Evolutionary conservation across 2,329 filamentous ascomycete species (phyloP), one percentile per base, ranked within the genome.

Genomic region (Phaeosphaeriaceae sp.): DNA sequence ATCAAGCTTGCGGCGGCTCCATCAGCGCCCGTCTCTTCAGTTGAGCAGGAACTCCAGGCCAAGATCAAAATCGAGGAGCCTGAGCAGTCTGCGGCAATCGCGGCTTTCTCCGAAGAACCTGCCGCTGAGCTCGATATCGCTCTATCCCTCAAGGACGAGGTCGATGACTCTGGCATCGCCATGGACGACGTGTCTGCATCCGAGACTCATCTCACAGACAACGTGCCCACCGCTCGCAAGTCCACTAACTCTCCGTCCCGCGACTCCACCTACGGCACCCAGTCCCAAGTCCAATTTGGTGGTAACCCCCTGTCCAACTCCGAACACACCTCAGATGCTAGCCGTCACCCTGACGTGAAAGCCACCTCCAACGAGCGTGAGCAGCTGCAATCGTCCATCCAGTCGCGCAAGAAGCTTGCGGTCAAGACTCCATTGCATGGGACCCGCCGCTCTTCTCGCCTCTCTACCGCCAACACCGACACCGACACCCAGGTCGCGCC

Each of bases 121-220:
- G 5, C 25, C 25, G 25, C 25, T 9, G 25, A 27, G 25, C 25
- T 27, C 25, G 25, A 27, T 27, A 9, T 27, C 25, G 25, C 25
- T 27, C 25, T 27, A 27, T 9, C 25, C 25, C 9, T 9, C 25
- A 27, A 27, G 4, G 25, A 27, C 9, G 9, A 4, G 25, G 25
- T 27, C 1, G 60, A 57, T 11, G 51, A 48, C 19, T 56, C 57
- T 13, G 51, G 24, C 4, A 58, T 54, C n/a, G 48, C 17, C 10
- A 20, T 41, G 44, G 21, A 45, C 19, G 53, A 52, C 22, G 49
- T 17, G 3, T 6, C n/a, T 11, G 21, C 21, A 19, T 33, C 9
- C 21, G 41, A 27, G 25, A 27, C 25, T 27, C 25, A 27, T 4
- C 25, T 27, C 25, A 27, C 25, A 4, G 9, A 27, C 25, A 27